Evolutionary conservation across 1,139 yeast species (phyloP), one percentile per base, ranked within the genome.

Genomic region (Yamadazyma blattariae): DNA sequence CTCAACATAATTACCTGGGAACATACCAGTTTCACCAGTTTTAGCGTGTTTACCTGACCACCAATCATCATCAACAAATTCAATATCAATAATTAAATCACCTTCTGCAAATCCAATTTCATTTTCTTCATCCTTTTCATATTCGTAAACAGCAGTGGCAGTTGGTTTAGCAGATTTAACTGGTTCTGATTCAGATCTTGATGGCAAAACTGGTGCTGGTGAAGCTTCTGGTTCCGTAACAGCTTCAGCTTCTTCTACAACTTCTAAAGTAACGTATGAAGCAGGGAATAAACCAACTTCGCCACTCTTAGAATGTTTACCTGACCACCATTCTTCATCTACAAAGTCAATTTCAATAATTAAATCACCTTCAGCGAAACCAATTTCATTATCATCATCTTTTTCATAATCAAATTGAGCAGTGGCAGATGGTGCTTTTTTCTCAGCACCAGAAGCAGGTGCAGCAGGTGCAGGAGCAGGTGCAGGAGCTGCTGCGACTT

Each of bases 41-140:
- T 48, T 56, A 40, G 78, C 64, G 48, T 80, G 80, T 36, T 57
- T 70, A 32, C 98, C 98, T 39, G 83, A 71, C 97, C 97, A 92
- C 98, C 98, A 92, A 54, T 88, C 96, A 34, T 87, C 96, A 49
- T 89, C 96, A 12, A 86, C 85, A 58, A 87, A 84, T 47, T 88
- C 95, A 44, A 92, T 85, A 42, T 88, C 86, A 15, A 79, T 65
- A 46, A 92, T 88, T 42, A 71, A 51, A 47, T 88, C 97, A 33
- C 94, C 95, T 55, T 87, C 96, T 23, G 67, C 75, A 59, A 87
- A 87, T 2, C 81, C 75, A 40, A 92, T 70, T 61, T 92, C 98
- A 52, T 90, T 92, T 44, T 84, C 95, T 59, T 90, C 97, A 25
- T 82, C 82, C 16, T 94, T 95, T 36, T 82, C 95, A 57, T 89